Evolutionary conservation across 495 filamentous ascomycete species (phyloP).

Genomic region (Aspergillus egyptiacus): DNA sequence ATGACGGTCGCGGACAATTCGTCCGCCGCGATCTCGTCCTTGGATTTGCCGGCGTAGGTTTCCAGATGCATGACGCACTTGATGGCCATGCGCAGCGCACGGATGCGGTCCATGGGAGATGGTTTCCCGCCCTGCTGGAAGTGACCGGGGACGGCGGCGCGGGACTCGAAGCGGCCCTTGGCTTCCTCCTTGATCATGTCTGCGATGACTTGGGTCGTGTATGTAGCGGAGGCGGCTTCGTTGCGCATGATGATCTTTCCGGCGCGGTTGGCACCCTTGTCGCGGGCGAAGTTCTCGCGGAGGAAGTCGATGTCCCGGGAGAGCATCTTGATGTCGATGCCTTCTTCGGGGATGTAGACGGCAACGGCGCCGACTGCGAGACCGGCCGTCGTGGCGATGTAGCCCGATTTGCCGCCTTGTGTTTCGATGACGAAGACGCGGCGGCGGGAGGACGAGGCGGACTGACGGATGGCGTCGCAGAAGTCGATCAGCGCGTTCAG

Average conservation of each 20-base stretch:
- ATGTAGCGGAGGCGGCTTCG: constrained; percentile 83
- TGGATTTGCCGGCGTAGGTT: constrained; percentile 58
- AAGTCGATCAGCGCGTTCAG: constrained; percentile 94
- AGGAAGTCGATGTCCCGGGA: constrained; percentile 86
- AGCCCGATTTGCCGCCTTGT: constrained; percentile 91
- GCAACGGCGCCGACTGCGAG: constrained; percentile 87
- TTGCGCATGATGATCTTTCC: constrained; percentile 94
- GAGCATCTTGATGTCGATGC: constrained; percentile 89
- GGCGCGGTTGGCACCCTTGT: constrained; percentile 83
- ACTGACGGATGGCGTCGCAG: constrained; percentile 96
- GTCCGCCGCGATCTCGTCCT: constrained; percentile 63
- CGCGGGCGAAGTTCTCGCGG: constrained; percentile 74
- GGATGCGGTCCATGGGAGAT: constrained; percentile 90
- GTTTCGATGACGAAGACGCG: constrained; percentile 97
- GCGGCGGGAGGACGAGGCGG: constrained; percentile 83
- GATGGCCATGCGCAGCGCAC: constrained; percentile 86
- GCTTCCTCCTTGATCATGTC: constrained; percentile 95
- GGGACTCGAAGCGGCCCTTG: constrained; percentile 85
- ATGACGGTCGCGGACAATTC: constrained; percentile 72
- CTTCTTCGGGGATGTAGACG: constrained; percentile 96
- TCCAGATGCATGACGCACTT: constrained; percentile 88
- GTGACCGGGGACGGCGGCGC: constrained; percentile 89
- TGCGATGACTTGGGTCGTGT: constrained; percentile 87
- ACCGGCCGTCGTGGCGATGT: constrained; percentile 86
- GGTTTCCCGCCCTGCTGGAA: constrained; percentile 95